Percentiles rank a stretch among this genome's conserved stretches.
Conservation (phyloP, 192 early-diverging fungal species). For the Umbelopsis vinacea region DNA sequence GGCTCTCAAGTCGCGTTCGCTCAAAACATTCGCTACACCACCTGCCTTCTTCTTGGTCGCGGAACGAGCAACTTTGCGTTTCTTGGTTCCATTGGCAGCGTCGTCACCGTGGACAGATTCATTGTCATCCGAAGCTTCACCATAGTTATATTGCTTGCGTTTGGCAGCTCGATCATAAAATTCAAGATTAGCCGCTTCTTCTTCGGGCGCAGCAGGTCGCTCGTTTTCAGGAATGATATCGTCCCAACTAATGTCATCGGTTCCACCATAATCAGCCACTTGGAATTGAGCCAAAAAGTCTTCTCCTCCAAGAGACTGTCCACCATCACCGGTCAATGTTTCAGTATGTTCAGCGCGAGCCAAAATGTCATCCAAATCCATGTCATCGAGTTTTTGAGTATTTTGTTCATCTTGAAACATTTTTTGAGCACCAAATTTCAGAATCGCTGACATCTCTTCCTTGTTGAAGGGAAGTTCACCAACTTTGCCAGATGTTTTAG, state of each 20-base stretch:
- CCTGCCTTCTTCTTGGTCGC: slow-evolving; percentile 28
- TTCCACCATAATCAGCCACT: slow-evolving; percentile 80
- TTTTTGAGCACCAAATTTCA: slow-evolving; percentile 97
- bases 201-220: slow-evolving; percentile 68
- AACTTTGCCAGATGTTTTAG: slow-evolving; percentile 6
- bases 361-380: slow-evolving; percentile 96
- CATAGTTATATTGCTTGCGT: slow-evolving; percentile 15
- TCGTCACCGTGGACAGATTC: slow-evolving; percentile 29
- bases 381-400: slow-evolving; percentile 80
- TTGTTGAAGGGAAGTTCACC: slow-evolving; percentile 59
- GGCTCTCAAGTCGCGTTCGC: slow-evolving; percentile 84
- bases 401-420: slow-evolving; percentile 80
- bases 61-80: slow-evolving; percentile 4
- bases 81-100: slow-evolving; percentile 28
- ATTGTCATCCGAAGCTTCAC: slow-evolving; percentile 26
- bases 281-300: slow-evolving; percentile 94
- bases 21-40: slow-evolving; percentile 45
- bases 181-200: slow-evolving; percentile 62
- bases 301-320: slow-evolving; percentile 62
- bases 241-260: slow-evolving; percentile 81
- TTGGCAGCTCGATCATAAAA: slow-evolving; percentile 39
- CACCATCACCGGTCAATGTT: slow-evolving; percentile 64
- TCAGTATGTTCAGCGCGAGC: slow-evolving; percentile 91
- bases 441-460: slow-evolving; percentile 88
- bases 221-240: slow-evolving; percentile 92